Percentiles rank a stretch among this genome's conserved stretches.
Evolutionary conservation across 345 rosid genomes (phyloP).

Genomic region (Erodium maritimum): DNA sequence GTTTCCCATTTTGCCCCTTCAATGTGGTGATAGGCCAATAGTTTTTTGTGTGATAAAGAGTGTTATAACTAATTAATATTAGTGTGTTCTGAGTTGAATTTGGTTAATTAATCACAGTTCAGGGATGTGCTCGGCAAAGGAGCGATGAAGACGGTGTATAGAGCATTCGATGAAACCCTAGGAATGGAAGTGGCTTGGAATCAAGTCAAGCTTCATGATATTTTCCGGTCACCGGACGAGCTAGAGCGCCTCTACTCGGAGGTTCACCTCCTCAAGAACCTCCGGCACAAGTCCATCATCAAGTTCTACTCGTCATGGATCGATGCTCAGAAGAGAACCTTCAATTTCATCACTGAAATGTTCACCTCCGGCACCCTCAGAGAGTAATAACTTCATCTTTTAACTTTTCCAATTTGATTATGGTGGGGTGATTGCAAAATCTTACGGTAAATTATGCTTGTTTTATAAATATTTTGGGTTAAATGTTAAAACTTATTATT

Average conservation of each 20-base stretch:
- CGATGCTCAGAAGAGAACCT: slow-evolving; percentile 54
- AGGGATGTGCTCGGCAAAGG: slow-evolving; percentile 83
- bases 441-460: no score
- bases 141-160: slow-evolving; percentile 90
- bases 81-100: background rate
- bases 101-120: slow-evolving; percentile 28
- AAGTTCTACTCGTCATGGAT: slow-evolving; percentile 68
- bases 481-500: no score
- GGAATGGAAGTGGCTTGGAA: slow-evolving; percentile 99
- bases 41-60: background rate
- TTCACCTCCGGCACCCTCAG: slow-evolving; percentile 92
- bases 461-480: no score
- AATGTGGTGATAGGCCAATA: background rate
- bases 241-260: slow-evolving; percentile 82
- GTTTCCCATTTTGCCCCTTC: background rate
- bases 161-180: slow-evolving; percentile 67
- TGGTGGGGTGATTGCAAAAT: no score
- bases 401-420: background rate
- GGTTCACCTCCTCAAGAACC: slow-evolving; percentile 77
- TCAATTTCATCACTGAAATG: slow-evolving; percentile 90
- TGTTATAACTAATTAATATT: background rate
- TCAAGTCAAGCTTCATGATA: slow-evolving; percentile 64
- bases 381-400: slow-evolving; percentile 29
- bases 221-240: slow-evolving; percentile 66
- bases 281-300: slow-evolving; percentile 66